phyloP scores from a whole-genome alignment of 805 yeast genomes.

The Wickerhamomyces subpelliculosus region DNA sequence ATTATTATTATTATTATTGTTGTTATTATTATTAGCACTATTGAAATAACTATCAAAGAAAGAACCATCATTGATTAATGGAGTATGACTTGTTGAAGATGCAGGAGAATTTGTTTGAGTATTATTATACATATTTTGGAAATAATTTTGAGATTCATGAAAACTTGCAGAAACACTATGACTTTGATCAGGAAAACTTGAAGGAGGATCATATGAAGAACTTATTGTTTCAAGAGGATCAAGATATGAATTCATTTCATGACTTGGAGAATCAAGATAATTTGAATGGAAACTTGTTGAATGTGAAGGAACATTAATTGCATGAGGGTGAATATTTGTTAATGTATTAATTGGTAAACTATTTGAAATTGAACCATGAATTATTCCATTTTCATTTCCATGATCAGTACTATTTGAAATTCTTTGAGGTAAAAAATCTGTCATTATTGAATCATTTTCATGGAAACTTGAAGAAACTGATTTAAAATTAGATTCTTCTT shows the following conservation, averaged over 20 bases:
- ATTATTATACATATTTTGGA: not conserved
- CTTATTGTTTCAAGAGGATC: constrained; percentile 21
- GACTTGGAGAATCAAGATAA: constrained; percentile 20
- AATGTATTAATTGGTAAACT: not conserved
- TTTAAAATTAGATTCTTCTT: constrained; percentile 22
- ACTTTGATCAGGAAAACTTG: constrained; percentile 16
- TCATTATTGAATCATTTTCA: constrained; percentile 1
- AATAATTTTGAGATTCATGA: constrained; percentile 1
- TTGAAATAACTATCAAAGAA: constrained; percentile 20
- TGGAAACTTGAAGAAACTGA: not conserved
- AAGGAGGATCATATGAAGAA: constrained; percentile 21
- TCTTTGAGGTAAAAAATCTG: not conserved
- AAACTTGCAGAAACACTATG: constrained; percentile 12
- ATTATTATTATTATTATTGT: constrained; percentile 1
- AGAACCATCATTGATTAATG: constrained; percentile 13
- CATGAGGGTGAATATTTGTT: not conserved
- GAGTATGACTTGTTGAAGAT: constrained; percentile 19
- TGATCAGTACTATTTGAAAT: no score
- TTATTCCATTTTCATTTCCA: no score
- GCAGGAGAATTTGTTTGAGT: constrained; percentile 14
- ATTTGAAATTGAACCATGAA: not conserved
- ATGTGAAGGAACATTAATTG: not conserved
- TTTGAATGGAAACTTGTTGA: constrained; percentile 3
- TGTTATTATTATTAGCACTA: not conserved
- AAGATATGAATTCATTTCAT: constrained; percentile 17